Evolutionary conservation across 2,329 filamentous ascomycete genomes (phyloP), one percentile per base, ranked within the genome.

Genomic region (Phialophora chinensis): DNA sequence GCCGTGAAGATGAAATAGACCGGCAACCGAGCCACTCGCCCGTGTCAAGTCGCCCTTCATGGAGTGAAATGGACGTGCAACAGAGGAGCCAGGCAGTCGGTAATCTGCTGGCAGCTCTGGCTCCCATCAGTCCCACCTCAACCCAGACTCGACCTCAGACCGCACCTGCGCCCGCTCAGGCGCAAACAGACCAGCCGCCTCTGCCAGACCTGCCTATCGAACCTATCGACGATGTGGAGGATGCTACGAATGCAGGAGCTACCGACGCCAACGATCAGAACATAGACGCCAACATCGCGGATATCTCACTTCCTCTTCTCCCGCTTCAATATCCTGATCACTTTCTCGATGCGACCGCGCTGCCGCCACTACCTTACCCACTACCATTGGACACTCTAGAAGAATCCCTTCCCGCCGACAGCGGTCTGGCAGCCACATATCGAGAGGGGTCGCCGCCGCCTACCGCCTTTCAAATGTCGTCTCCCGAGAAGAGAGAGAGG

Each of bases 401-500:
- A 14, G 53, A 62, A 58, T 25, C 38, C 23, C 59, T 65, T 31
- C 50, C 59, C 11, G 20, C 62, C 12, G 7, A 55, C 11, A 20
- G 23, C 29, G n/a, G 14, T 42, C 42, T 64, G 42, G 20, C 31
- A 11, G 29, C 54, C 17, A 35, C 54, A 29, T 60, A 65, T 20
- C 29, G 62, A 38, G 38, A 62, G 20, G 70, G 66, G 25, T 61
- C 63, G n/a, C 66, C 56, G 20, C 47, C 67, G 27, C 70, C 60
- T 23, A 44, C 53, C 55, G 50, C 63, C 35, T 56, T 65, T 11
- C 65, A 65, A 17, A 68, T 65, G n/a, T 66, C 66, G 11, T 49
- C 55, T 4, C 67, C 63, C 1, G 62, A 69, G 66, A 67, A 68
- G 42, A 60, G 69, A 54, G 70, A 73, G 66, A 67, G 67, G 47